phyloP scores from a whole-genome alignment of 768 basidiomycete species.

The Lactarius quietus region DNA sequence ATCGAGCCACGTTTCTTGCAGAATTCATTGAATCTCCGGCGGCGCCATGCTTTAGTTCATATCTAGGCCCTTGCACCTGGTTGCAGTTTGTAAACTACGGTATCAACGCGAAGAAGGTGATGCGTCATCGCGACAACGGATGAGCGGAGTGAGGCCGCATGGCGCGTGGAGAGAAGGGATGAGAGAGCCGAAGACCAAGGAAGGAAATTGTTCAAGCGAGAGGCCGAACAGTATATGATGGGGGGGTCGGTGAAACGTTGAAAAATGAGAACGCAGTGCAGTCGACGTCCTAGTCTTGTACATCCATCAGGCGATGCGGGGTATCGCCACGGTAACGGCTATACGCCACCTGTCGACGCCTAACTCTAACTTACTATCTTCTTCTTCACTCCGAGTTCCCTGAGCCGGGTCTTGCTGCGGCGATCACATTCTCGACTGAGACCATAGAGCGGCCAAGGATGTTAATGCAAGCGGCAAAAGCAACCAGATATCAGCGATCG shows the following conservation, averaged over 20 bases:
- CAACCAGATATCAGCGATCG: constrained; percentile 63
- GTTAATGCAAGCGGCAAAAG: constrained; percentile 74
- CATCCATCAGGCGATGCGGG: constrained; percentile 68
- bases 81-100: constrained; percentile 58
- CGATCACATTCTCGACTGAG: constrained; percentile 55
- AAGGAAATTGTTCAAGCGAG: neutral
- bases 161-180: constrained; percentile 63
- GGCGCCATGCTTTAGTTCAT: constrained; percentile 62
- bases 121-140: constrained; percentile 61
- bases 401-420: constrained; percentile 49
- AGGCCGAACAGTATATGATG: neutral
- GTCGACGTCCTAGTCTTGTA: constrained; percentile 74
- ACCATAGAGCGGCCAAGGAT: constrained; percentile 65
- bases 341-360: constrained; percentile 79
- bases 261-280: constrained; percentile 70
- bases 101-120: constrained; percentile 57
- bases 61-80: constrained; percentile 73
- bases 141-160: constrained; percentile 41
- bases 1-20: too few relatives aligned
- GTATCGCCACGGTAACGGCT: too few relatives aligned
- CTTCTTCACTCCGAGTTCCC: constrained; percentile 46
- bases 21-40: constrained; percentile 42
- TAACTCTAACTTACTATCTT: constrained; percentile 69
- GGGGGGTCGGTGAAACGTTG: constrained; percentile 48
- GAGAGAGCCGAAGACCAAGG: constrained; percentile 72